A percentile compares a stretch with the other conserved stretches of the same genome.
Conservation (phyloP, 345 rosid genomes). For the Aethionema arabicum region DNA sequence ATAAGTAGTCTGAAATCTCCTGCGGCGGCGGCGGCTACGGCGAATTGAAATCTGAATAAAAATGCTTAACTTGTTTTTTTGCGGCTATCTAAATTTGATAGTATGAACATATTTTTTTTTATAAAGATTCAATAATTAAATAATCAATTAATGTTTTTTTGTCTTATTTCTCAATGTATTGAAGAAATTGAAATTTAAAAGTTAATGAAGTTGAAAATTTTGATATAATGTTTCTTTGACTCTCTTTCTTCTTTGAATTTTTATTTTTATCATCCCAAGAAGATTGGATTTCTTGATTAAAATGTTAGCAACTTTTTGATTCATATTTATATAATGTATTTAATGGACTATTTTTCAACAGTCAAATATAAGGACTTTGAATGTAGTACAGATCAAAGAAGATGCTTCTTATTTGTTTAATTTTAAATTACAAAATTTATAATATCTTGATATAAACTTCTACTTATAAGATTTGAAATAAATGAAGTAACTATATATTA, state of each 20-base stretch:
- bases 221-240: constrained; percentile 37
- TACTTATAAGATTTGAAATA: no score
- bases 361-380: constrained; percentile 37
- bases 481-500: no score
- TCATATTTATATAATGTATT: not conserved
- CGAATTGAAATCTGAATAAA: not conserved
- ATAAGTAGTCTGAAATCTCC: no score
- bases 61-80: not conserved
- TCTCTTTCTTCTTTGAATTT: constrained; percentile 21
- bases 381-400: constrained; percentile 16
- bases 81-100: constrained; percentile 11
- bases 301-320: constrained; percentile 19
- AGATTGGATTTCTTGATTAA: constrained; percentile 22
- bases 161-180: not conserved
- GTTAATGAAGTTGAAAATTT: constrained; percentile 29
- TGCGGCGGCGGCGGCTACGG: no score
- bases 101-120: constrained; percentile 23
- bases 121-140: constrained; percentile 24
- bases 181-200: constrained; percentile 6
- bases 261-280: constrained; percentile 16
- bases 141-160: constrained; percentile 28
- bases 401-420: constrained; percentile 20
- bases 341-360: constrained; percentile 27
- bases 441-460: no score
- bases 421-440: not conserved